These are phyloP conservation scores for Xenoacremonium recifei DNA, from an alignment of 2,329 filamentous ascomycete genomes.

Conservation along the genomic window DNA sequence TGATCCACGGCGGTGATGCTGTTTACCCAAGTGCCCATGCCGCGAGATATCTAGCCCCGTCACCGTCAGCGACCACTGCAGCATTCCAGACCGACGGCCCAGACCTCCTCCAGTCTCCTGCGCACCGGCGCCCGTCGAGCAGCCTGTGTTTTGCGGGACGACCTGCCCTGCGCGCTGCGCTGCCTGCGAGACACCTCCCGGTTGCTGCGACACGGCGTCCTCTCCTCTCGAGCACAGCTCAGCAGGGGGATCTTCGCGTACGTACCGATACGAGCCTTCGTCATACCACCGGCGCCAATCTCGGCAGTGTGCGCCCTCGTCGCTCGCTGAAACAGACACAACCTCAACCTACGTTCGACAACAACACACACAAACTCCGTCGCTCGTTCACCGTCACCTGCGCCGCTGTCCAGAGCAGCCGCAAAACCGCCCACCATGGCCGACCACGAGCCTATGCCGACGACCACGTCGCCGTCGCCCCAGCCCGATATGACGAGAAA, in stretches of 20 bases:
- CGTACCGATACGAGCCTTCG: conserved; percentile 14
- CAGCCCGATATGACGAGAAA: conserved; percentile 67
- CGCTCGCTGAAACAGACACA: conserved; percentile 11
- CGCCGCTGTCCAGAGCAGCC: not conserved
- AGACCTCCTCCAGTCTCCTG: conserved; percentile 16
- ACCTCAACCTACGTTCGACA: not conserved
- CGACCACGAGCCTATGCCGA: conserved; percentile 26
- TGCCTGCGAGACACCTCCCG: conserved; percentile 9
- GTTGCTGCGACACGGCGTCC: conserved; percentile 13
- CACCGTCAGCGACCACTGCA: conserved; percentile 24
- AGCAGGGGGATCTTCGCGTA: conserved; percentile 23
- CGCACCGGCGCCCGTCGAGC: conserved; percentile 16
- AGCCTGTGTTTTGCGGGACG: conserved; percentile 10
- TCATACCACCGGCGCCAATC: conserved; percentile 12
- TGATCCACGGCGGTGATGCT: conserved; percentile 18
- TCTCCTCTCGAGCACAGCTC: conserved; percentile 10
- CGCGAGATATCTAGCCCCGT: conserved; percentile 20
- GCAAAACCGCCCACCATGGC: conserved; percentile 15
- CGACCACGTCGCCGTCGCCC: conserved; percentile 47
- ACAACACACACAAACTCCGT: conserved; percentile 7
- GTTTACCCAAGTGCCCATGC: conserved; percentile 12
- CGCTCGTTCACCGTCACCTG: conserved; percentile 15
- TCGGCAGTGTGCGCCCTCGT: conserved; percentile 13
- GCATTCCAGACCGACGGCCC: conserved; percentile 17
- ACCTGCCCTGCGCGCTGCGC: conserved; percentile 4